Evolutionary conservation across 768 basidiomycete species (phyloP).

Genomic region (Panaeolus cyanescens): DNA sequence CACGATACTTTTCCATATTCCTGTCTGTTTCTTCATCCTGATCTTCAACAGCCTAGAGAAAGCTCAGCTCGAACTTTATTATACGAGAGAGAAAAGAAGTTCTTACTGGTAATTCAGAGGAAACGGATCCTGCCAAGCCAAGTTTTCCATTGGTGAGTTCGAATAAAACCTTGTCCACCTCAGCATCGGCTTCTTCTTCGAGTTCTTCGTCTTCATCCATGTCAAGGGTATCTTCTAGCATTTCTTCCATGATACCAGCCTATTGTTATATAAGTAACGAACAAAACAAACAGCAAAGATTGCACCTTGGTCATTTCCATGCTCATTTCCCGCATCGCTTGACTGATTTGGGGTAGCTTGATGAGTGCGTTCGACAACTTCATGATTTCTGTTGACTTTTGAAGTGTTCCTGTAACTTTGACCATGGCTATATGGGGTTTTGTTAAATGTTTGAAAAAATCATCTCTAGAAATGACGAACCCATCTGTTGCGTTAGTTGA

Average conservation of each 20-base stretch:
- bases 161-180: slow-evolving; percentile 95
- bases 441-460: slow-evolving; percentile 5
- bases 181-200: slow-evolving; percentile 95
- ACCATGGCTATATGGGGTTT: slow-evolving; percentile 67
- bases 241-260: slow-evolving; percentile 98
- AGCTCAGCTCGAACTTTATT: neutral
- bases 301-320: slow-evolving; percentile 98
- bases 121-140: slow-evolving; percentile 79
- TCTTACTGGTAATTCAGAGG: slow-evolving; percentile 76
- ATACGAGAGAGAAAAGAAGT: slow-evolving; percentile 5
- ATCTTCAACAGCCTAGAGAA: slow-evolving; percentile 55
- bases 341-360: slow-evolving; percentile 90
- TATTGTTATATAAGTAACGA: slow-evolving; percentile 27
- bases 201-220: slow-evolving; percentile 94
- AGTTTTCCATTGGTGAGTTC: slow-evolving; percentile 96
- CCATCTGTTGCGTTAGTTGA: slow-evolving; percentile 89
- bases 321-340: slow-evolving; percentile 95
- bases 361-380: slow-evolving; percentile 92
- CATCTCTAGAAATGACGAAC: slow-evolving; percentile 47
- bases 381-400: slow-evolving; percentile 99
- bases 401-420: slow-evolving; percentile 96
- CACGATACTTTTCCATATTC: slow-evolving; percentile 88
- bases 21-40: slow-evolving; percentile 84
- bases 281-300: neutral
- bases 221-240: slow-evolving; percentile 92